Conservation (phyloP, 2,329 filamentous ascomycete species). For the Ophiostoma australiae region DNA sequence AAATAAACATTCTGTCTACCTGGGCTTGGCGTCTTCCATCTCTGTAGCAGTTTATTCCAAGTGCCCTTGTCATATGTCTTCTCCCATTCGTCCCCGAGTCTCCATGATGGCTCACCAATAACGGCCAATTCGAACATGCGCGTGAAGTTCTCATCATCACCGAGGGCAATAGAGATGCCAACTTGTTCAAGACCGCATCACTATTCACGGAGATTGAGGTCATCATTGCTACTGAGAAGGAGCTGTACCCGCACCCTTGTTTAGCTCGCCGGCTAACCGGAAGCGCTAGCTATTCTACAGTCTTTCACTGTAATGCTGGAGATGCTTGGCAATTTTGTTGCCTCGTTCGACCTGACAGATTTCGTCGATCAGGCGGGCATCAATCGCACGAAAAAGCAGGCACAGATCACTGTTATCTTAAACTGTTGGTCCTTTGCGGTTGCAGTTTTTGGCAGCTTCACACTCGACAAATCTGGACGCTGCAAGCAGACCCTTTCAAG, state of each 20-base stretch:
- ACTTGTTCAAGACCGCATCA: not conserved
- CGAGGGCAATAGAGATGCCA: not conserved
- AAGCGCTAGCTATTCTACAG: not conserved
- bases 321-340: not conserved
- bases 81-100: not conserved
- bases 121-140: not conserved
- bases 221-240: not conserved
- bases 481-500: not conserved
- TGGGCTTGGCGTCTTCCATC: not conserved
- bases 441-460: not conserved
- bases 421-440: slow-evolving; percentile 1
- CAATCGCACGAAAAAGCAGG: not conserved
- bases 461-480: not conserved
- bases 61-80: not conserved
- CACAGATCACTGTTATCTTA: not conserved
- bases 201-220: not conserved
- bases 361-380: not conserved
- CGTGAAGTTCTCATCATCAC: not conserved
- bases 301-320: not conserved
- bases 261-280: not conserved
- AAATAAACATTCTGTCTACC: not conserved
- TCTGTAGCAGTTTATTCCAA: not conserved
- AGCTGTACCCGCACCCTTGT: not conserved
- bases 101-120: not conserved
- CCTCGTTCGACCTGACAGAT: not conserved